phyloP scores from a whole-genome alignment of 164 flowering plant species.

The Macadamia tetraphylla region DNA sequence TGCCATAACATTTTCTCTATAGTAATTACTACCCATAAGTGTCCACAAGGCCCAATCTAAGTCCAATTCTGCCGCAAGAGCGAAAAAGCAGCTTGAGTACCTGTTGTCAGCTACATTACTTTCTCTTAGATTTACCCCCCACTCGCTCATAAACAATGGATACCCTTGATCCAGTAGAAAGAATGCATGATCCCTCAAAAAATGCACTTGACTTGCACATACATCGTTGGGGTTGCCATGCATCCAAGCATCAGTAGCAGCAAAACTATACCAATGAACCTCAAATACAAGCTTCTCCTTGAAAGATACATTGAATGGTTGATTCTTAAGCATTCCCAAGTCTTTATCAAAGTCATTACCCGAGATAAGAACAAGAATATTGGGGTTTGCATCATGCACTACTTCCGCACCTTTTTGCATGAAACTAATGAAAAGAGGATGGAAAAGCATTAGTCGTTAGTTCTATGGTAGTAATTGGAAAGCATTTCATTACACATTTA shows the following conservation, averaged over 20 bases:
- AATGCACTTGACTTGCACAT: constrained; percentile 39
- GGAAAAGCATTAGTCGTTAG: too few relatives aligned
- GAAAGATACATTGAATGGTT: constrained; percentile 46
- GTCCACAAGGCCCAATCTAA: constrained; percentile 83
- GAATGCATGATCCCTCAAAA: constrained; percentile 40
- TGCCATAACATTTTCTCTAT: constrained; percentile 59
- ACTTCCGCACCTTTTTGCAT: constrained; percentile 89
- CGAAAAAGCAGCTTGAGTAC: constrained; percentile 63
- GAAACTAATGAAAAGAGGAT: constrained; percentile 28
- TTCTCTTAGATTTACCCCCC: constrained; percentile 69
- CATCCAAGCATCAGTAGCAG: constrained; percentile 53
- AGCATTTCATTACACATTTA: too few relatives aligned
- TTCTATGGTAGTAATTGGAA: too few relatives aligned
- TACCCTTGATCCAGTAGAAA: constrained; percentile 55
- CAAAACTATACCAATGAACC: constrained; percentile 70
- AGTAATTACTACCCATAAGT: constrained; percentile 65
- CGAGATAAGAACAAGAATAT: constrained; percentile 65
- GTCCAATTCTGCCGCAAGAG: constrained; percentile 73
- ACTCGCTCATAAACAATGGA: constrained; percentile 81
- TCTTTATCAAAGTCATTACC: constrained; percentile 75
- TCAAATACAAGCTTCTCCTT: constrained; percentile 59
- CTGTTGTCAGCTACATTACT: constrained; percentile 63
- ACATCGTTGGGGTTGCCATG: constrained; percentile 56
- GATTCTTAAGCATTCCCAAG: constrained; percentile 39
- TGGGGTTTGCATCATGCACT: constrained; percentile 74